These are phyloP conservation scores for Crepidotus variabilis DNA, from an alignment of 768 basidiomycete genomes.

Conservation along the genomic window DNA sequence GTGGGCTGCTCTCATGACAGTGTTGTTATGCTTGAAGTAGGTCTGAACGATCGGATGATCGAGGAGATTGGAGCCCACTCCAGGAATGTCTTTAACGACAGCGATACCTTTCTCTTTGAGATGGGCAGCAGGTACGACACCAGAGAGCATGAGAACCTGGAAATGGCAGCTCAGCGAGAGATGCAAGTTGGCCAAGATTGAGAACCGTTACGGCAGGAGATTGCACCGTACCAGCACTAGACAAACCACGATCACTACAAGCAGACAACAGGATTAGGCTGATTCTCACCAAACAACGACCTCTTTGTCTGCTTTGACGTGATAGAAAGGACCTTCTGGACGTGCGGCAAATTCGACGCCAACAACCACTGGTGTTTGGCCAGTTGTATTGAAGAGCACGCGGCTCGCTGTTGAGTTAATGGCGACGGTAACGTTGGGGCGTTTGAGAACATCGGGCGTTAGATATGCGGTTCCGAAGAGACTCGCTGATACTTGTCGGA, in stretches of 20 bases:
- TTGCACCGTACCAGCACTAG: slow-evolving; percentile 60
- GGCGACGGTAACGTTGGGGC: slow-evolving; percentile 63
- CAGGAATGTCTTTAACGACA: slow-evolving; percentile 59
- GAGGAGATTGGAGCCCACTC: slow-evolving; percentile 69
- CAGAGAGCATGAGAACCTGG: slow-evolving; percentile 70
- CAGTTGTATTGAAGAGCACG: slow-evolving; percentile 45
- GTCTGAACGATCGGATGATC: slow-evolving; percentile 67
- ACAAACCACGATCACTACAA: background rate
- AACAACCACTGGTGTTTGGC: slow-evolving; percentile 32
- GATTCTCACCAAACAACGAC: slow-evolving; percentile 40
- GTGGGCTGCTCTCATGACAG: slow-evolving; percentile 36
- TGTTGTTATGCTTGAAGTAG: slow-evolving; percentile 46
- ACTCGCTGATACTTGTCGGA: slow-evolving; percentile 48
- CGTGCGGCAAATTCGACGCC: slow-evolving; percentile 48
- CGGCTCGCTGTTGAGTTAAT: slow-evolving; percentile 54
- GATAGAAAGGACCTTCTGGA: slow-evolving; percentile 24
- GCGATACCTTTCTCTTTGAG: slow-evolving; percentile 53
- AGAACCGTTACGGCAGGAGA: slow-evolving; percentile 49
- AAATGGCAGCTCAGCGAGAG: background rate
- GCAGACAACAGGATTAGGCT: slow-evolving; percentile 28
- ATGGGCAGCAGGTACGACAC: slow-evolving; percentile 65
- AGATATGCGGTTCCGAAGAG: slow-evolving; percentile 67
- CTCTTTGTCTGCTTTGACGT: slow-evolving; percentile 47
- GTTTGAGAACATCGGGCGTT: slow-evolving; percentile 55
- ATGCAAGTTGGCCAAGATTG: no score